Base-by-base conservation (phyloP, 1,284 basidiomycete genomes). In the Coniferiporia sulphurascens region DNA sequence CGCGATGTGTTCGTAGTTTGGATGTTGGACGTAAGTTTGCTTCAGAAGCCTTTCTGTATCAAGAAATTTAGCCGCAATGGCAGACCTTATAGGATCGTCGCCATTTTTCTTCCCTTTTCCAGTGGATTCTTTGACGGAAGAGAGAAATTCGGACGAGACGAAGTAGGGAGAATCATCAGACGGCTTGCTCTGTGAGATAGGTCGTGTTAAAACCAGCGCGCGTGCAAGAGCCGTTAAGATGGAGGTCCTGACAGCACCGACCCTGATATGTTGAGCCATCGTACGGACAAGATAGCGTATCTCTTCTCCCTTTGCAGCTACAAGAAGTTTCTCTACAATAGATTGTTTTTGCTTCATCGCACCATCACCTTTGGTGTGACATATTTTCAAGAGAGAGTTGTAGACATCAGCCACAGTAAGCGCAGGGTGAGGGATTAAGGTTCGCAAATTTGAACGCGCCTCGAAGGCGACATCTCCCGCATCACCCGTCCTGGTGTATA, bases 291-390 rank as follows among this genome's bases (percentile, higher is more conserved):
- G 76, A 67, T 87, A 98, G 34, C 94, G 82, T 19, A 84, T 81
- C 73, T 98, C 93, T 70, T 97, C 95, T 10, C 93, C 95, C 58
- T 82, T 84, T 0, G 92, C 87, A 6, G 92, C 82, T 1, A 97
- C 84, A 27, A 97, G 80, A 41, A 97, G 78, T 67, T 85, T 88
- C 65, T 93, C 87, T 1, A 95, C 88, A 32, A 92, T 79, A 48
- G 84, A 83, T 52, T 90, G 87, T 70, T 94, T 95, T 62, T 84
- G 78, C 65, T 84, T 88, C 2, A 83, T 79, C 52, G 91, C 86
- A 12, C 92, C 90, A 64, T 80, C 76, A 0, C 93, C 93, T 69
- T 85, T 89, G 36, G 85, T 77, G 32, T 72, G 68, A 1, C 87
- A 80, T 41, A 93, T 85, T 63, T 81, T 81, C 55, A 90, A 69